Percentiles rank a stretch among this genome's conserved stretches.
Evolutionary conservation across 106 monocot species (phyloP).

Genomic region (Narthecium ossifragum): DNA sequence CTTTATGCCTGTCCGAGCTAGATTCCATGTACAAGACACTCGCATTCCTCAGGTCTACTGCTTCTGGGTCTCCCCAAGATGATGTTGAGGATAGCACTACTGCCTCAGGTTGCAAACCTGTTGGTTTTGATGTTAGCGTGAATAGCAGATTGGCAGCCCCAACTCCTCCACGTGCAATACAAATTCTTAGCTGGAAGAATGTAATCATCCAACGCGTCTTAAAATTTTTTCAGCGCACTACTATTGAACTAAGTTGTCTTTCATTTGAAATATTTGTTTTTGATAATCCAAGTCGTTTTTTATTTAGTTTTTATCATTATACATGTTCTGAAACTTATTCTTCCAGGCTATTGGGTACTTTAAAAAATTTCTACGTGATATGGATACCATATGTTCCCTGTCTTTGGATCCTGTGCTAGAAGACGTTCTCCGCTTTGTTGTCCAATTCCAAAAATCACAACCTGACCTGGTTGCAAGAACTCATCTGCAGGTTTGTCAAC

Average conservation of each 20-base stretch:
- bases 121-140: conserved; percentile 89
- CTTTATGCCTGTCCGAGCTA: conserved; percentile 66
- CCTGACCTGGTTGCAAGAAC: conserved; percentile 94
- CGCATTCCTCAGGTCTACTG: conserved; percentile 60
- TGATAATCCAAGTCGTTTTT: no score
- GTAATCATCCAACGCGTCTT: conserved; percentile 26
- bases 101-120: conserved; percentile 76
- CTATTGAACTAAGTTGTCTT: background rate
- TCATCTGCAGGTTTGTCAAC: conserved; percentile 70
- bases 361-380: conserved; percentile 85
- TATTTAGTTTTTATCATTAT: background rate
- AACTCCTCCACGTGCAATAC: conserved; percentile 79
- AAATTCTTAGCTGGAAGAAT: conserved; percentile 75
- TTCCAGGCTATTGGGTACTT: conserved; percentile 81
- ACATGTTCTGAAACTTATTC: background rate
- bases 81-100: conserved; percentile 58
- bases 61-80: conserved; percentile 22
- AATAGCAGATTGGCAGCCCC: conserved; percentile 74
- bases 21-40: conserved; percentile 43
- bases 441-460: conserved; percentile 72
- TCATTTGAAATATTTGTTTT: no score
- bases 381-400: conserved; percentile 63
- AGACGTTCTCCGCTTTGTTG: conserved; percentile 52
- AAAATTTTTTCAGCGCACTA: background rate
- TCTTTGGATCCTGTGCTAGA: conserved; percentile 66